Percentiles rank a stretch among this genome's conserved stretches.
phyloP scores from a whole-genome alignment of 805 yeast species.

The Spathaspora passalidarum region DNA sequence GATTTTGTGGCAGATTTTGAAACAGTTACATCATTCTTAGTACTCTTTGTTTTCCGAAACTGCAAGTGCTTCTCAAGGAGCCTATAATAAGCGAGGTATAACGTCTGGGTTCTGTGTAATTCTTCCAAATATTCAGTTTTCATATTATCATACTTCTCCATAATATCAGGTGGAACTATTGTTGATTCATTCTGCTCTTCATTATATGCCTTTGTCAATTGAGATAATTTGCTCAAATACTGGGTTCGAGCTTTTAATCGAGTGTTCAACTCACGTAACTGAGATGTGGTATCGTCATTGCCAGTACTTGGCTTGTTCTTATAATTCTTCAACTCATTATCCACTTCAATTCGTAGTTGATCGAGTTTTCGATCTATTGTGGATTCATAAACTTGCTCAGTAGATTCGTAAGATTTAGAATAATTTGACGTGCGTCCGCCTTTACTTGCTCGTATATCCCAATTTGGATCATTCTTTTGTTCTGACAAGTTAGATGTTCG shows the following conservation, averaged over 20 bases:
- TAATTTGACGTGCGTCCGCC: no score
- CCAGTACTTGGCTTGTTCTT: neutral
- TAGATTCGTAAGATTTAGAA: neutral
- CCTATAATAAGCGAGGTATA: constrained; percentile 30
- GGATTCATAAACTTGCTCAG: neutral
- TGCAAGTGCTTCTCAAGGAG: constrained; percentile 26
- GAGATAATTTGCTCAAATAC: constrained; percentile 18
- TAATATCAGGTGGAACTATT: constrained; percentile 10
- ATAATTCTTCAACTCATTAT: constrained; percentile 4
- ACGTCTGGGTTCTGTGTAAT: constrained; percentile 20
- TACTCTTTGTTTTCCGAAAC: constrained; percentile 10
- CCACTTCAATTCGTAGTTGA: constrained; percentile 8
- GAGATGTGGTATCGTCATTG: neutral
- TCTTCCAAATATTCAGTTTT: constrained; percentile 27
- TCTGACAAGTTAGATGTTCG: neutral
- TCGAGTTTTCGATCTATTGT: constrained; percentile 7
- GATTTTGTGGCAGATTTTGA: constrained; percentile 8
- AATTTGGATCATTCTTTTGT: neutral
- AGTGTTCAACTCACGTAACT: neutral
- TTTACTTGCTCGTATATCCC: neutral
- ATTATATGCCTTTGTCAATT: constrained; percentile 16
- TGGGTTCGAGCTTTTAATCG: constrained; percentile 10
- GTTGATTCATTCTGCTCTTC: constrained; percentile 5
- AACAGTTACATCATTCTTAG: constrained; percentile 2
- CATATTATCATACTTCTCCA: constrained; percentile 18